Percentiles rank a stretch among this genome's conserved stretches.
Evolutionary conservation across 768 basidiomycete species (phyloP).

Genomic region (Russula earlei): DNA sequence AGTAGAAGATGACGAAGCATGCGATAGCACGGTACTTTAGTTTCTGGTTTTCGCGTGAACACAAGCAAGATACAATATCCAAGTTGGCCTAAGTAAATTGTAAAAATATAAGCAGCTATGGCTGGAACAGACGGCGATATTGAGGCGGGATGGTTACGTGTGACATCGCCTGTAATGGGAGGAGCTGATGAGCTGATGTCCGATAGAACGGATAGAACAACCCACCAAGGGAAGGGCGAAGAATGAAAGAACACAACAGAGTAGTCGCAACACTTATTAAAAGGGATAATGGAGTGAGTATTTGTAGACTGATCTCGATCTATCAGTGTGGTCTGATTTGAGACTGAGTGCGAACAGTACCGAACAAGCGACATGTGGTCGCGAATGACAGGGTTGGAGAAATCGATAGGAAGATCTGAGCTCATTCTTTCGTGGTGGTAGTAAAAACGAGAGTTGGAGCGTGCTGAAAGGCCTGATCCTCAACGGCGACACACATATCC

Average conservation of each 20-base stretch:
- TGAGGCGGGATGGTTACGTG: slow-evolving; percentile 50
- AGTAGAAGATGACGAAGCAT: background rate
- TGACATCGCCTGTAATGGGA: slow-evolving; percentile 37
- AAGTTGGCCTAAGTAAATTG: slow-evolving; percentile 57
- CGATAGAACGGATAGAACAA: background rate
- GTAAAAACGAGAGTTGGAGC: background rate
- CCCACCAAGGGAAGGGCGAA: slow-evolving; percentile 53
- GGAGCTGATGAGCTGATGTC: background rate
- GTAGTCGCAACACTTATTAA: slow-evolving; percentile 70
- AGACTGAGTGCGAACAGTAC: slow-evolving; percentile 19
- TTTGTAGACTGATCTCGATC: slow-evolving; percentile 50
- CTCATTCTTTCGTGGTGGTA: slow-evolving; percentile 34
- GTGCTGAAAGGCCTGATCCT: too few relatives aligned
- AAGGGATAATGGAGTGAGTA: slow-evolving; percentile 77
- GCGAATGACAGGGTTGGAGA: slow-evolving; percentile 48
- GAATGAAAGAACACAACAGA: slow-evolving; percentile 56
- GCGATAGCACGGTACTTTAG: slow-evolving; percentile 45
- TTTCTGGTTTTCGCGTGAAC: slow-evolving; percentile 60
- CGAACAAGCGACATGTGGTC: slow-evolving; percentile 61
- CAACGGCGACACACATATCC: too few relatives aligned
- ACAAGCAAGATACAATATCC: slow-evolving; percentile 80
- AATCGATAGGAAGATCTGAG: slow-evolving; percentile 43
- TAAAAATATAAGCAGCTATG: slow-evolving; percentile 50
- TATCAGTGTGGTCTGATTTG: background rate
- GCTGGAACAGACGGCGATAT: slow-evolving; percentile 56